phyloP scores from a whole-genome alignment of 768 basidiomycete species.

The Podaxis sp. region DNA sequence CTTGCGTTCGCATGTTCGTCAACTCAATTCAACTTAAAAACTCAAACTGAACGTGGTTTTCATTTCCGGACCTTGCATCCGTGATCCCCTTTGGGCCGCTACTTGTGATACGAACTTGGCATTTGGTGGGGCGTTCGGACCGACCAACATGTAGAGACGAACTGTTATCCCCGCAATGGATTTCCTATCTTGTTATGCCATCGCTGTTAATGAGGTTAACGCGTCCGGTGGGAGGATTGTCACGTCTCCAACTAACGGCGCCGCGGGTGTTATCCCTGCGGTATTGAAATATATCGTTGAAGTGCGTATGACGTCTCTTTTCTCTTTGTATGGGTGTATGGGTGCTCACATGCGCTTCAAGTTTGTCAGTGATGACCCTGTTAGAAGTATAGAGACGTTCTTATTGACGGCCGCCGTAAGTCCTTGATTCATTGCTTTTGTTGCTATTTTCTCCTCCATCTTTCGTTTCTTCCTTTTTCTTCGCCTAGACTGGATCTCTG shows the following conservation, averaged over 20 bases:
- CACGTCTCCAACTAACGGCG: slow-evolving; percentile 92
- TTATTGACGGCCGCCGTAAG: slow-evolving; percentile 83
- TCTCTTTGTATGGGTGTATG: slow-evolving; percentile 3
- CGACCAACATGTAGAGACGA: slow-evolving; percentile 52
- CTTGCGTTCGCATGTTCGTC: neutral
- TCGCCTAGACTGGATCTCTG: neutral
- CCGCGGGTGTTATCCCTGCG: slow-evolving; percentile 90
- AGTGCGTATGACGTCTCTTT: slow-evolving; percentile 34
- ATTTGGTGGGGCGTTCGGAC: neutral
- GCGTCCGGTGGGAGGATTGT: slow-evolving; percentile 93
- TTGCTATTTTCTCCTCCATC: neutral
- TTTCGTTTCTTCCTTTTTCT: neutral
- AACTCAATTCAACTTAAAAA: neutral
- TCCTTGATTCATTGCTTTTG: slow-evolving; percentile 14
- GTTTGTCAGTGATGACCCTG: slow-evolving; percentile 90
- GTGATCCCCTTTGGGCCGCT: neutral
- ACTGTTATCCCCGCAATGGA: slow-evolving; percentile 93
- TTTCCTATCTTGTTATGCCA: slow-evolving; percentile 91
- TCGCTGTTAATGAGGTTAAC: slow-evolving; percentile 94
- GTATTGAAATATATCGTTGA: slow-evolving; percentile 89
- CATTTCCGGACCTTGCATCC: neutral
- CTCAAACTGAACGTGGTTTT: neutral
- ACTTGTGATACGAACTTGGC: no score
- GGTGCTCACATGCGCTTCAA: slow-evolving; percentile 27
- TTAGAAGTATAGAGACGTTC: slow-evolving; percentile 87